Base-by-base conservation (phyloP, 163 green algal genomes). In the Smithsoniella earleae region DNA sequence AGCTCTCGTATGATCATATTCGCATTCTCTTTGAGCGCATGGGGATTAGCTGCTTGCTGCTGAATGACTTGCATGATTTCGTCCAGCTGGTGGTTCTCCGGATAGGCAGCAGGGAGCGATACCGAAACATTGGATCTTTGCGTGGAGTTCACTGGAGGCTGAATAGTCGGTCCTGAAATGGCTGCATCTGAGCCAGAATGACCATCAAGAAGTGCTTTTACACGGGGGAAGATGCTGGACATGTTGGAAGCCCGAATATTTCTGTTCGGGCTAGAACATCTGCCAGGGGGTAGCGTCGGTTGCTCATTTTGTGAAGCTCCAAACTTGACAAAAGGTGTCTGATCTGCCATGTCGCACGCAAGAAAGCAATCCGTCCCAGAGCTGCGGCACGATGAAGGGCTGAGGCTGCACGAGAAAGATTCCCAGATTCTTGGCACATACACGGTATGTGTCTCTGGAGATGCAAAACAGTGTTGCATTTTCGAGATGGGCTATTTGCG, bases 61-160 rank as follows among this genome's bases (percentile, higher is more conserved):
- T 69, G 58, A 31, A 69, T 69, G 58, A 69, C 58, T 8, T 69
- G 58, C 58, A 69, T 69, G 58, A 69, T 30, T n/a, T 69, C 58
- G 25, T 69, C 25, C 5, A 69, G 16, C 25, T 69, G 58, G 27
- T 69, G 58, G 25, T 69, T 33, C 58, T 69, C 58, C 20, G n/a
- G 27, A 13, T 40, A 69, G 10, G 30, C n/a, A 8, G 6, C n/a
- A 54, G 43, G 43, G 18, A 54, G 43, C 18, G 43, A 18, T 27
- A 16, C 16, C 16, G 16, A 18, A 54, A 18, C 43, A 27, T 16
- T 18, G 16, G 43, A 16, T 33, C 30, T 65, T 22, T 27, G 52
- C 10, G 52, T 28, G 52, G 20, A 10, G 20, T 27, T n/a, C 20
- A 22, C 10, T 13, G 8, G n/a, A 13, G 20, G 10, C 52, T 20